These are phyloP conservation scores for Rhizopus stolonifer DNA, from an alignment of 371 early-diverging fungal species.

Conservation along the genomic window DNA sequence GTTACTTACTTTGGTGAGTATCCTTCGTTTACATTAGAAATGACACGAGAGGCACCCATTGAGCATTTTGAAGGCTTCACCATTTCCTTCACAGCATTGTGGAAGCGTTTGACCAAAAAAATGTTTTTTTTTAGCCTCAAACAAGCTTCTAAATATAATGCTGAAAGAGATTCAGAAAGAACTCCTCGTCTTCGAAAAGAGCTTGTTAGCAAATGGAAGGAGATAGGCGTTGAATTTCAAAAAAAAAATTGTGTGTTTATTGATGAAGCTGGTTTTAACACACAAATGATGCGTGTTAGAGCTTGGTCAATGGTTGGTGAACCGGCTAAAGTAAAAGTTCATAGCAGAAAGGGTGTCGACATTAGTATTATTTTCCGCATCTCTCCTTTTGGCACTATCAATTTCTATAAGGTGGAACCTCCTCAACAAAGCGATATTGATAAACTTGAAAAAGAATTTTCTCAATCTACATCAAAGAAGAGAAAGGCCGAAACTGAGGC, in stretches of 20 bases:
- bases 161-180: too few relatives aligned
- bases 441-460: too few relatives aligned
- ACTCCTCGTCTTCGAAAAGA: too few relatives aligned
- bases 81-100: background rate
- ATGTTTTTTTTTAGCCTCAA: background rate
- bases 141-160: constrained; percentile 3
- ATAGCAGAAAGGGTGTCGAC: background rate
- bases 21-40: background rate
- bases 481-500: too few relatives aligned
- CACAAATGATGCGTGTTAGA: constrained; percentile 10
- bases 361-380: constrained; percentile 11
- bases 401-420: too few relatives aligned
- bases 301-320: constrained; percentile 13
- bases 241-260: constrained; percentile 14
- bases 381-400: too few relatives aligned
- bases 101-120: background rate
- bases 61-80: background rate
- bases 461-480: too few relatives aligned
- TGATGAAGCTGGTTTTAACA: constrained; percentile 11
- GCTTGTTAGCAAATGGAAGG: too few relatives aligned
- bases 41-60: background rate
- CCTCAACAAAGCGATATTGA: too few relatives aligned
- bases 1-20: constrained; percentile 1
- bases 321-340: constrained; percentile 5
- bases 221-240: too few relatives aligned